Conservation (phyloP, 1,139 yeast genomes). For the Geotrichum fermentans region DNA sequence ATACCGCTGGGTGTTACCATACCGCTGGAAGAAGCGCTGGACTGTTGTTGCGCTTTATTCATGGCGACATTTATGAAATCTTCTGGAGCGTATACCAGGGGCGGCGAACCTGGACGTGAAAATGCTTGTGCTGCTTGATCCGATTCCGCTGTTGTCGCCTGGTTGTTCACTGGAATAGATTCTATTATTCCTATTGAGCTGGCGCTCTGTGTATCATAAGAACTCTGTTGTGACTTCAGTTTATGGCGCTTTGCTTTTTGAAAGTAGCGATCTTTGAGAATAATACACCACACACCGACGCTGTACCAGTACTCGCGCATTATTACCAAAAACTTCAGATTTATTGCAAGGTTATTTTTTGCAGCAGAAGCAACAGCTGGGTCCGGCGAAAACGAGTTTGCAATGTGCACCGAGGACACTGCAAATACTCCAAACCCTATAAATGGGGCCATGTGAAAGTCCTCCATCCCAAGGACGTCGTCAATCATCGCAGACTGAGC, state of each 20-base stretch:
- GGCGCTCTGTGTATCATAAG: not conserved
- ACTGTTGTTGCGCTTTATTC: not conserved
- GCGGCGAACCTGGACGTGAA: constrained; percentile 30
- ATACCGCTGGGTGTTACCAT: constrained; percentile 3
- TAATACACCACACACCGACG: constrained; percentile 39
- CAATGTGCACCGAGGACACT: constrained; percentile 38
- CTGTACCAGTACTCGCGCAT: constrained; percentile 38
- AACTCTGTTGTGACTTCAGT: constrained; percentile 7
- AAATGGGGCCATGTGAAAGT: constrained; percentile 38
- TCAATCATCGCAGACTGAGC: constrained; percentile 33
- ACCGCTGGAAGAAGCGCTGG: constrained; percentile 5
- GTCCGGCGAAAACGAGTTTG: constrained; percentile 35
- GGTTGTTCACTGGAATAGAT: not conserved
- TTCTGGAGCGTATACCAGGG: constrained; percentile 28
- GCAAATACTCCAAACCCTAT: constrained; percentile 38
- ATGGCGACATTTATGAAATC: constrained; percentile 24
- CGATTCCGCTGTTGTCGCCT: not conserved
- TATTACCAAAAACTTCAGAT: constrained; percentile 33
- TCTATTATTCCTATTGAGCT: not conserved
- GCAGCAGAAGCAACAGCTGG: constrained; percentile 33
- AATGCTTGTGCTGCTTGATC: constrained; percentile 21
- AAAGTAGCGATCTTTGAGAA: constrained; percentile 35
- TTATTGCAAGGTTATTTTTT: constrained; percentile 35
- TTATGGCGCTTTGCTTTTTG: constrained; percentile 22
- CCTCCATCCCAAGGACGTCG: constrained; percentile 34